A percentile compares a stretch with the other conserved stretches of the same genome.
These are phyloP conservation scores for Chlamydomonas eustigma DNA, from an alignment of 139 green algal genomes.

Conservation along the genomic window DNA sequence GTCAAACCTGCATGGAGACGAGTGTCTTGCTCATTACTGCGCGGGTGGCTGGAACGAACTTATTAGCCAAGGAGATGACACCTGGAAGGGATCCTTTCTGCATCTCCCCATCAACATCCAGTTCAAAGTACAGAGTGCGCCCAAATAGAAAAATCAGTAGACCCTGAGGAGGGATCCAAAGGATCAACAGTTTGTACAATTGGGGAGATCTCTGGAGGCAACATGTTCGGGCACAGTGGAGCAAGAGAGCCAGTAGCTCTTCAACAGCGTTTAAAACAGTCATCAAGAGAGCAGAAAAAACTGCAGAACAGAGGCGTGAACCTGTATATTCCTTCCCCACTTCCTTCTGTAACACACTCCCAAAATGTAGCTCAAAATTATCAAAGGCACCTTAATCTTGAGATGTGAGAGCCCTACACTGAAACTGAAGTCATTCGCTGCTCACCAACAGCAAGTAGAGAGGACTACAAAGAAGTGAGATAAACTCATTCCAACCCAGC, in stretches of 20 bases:
- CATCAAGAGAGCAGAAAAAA: too few relatives aligned
- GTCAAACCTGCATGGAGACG: slow-evolving; percentile 8
- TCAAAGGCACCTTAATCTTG: too few relatives aligned
- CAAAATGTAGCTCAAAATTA: too few relatives aligned
- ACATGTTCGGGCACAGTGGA: too few relatives aligned
- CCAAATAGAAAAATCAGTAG: slow-evolving; percentile 45
- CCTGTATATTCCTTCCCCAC: too few relatives aligned
- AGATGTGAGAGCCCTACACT: too few relatives aligned
- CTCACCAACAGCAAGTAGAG: slow-evolving; percentile 55
- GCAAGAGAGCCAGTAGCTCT: too few relatives aligned
- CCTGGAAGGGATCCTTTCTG: slow-evolving; percentile 57
- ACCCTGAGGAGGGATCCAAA: background rate
- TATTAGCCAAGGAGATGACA: slow-evolving; percentile 24
- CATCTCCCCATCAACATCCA: slow-evolving; percentile 86
- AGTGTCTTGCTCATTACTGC: slow-evolving; percentile 5
- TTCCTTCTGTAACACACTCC: too few relatives aligned
- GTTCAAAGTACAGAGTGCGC: slow-evolving; percentile 48
- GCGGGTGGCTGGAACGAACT: slow-evolving; percentile 22
- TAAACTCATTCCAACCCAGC: slow-evolving; percentile 90
- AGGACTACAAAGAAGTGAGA: slow-evolving; percentile 76
- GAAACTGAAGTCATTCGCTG: slow-evolving; percentile 28
- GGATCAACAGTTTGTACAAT: background rate
- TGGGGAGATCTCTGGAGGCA: background rate
- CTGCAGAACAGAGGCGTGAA: too few relatives aligned
- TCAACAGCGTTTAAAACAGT: too few relatives aligned